Percentiles rank a stretch among this genome's conserved stretches.
phyloP scores from a whole-genome alignment of 1,284 basidiomycete genomes.

The Testicularia cyperi region DNA sequence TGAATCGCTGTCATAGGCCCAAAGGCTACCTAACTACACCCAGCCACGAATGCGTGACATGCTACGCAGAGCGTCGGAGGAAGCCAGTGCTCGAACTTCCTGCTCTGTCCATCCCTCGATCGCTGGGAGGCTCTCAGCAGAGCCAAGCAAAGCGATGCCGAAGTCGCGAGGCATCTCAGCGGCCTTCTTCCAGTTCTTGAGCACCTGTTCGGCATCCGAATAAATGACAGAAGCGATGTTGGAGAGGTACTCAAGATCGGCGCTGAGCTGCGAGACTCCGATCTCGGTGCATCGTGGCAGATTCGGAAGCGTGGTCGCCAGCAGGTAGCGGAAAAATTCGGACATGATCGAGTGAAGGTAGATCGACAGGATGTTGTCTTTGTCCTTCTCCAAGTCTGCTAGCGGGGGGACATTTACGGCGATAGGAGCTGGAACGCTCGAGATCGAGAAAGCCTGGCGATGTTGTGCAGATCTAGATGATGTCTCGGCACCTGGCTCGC shows the following conservation, averaged over 20 bases:
- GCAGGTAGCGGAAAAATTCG: constrained; percentile 65
- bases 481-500: constrained; percentile 6
- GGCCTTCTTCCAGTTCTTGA: too few species aligned
- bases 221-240: constrained; percentile 85
- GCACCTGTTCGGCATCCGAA: too few species aligned
- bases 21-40: too few species aligned
- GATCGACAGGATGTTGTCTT: constrained; percentile 68
- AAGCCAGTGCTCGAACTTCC: too few species aligned
- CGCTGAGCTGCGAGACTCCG: constrained; percentile 80
- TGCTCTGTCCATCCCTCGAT: too few species aligned
- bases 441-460: constrained; percentile 19
- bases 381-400: constrained; percentile 33
- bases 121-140: too few species aligned
- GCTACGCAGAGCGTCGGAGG: too few species aligned
- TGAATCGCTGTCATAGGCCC: too few species aligned
- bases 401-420: neutral
- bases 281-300: constrained; percentile 65
- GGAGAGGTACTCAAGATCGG: constrained; percentile 82
- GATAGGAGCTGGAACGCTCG: constrained; percentile 53
- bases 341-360: constrained; percentile 75
- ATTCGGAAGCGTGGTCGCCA: constrained; percentile 62
- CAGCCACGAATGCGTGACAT: too few species aligned
- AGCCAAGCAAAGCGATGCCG: too few species aligned
- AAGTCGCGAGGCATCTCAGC: too few species aligned
- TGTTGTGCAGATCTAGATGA: constrained; percentile 18